Percentiles rank a stretch among this genome's conserved stretches.
Conservation (phyloP, 352 stramenopile species). For the Phytopythium ostracodes region DNA sequence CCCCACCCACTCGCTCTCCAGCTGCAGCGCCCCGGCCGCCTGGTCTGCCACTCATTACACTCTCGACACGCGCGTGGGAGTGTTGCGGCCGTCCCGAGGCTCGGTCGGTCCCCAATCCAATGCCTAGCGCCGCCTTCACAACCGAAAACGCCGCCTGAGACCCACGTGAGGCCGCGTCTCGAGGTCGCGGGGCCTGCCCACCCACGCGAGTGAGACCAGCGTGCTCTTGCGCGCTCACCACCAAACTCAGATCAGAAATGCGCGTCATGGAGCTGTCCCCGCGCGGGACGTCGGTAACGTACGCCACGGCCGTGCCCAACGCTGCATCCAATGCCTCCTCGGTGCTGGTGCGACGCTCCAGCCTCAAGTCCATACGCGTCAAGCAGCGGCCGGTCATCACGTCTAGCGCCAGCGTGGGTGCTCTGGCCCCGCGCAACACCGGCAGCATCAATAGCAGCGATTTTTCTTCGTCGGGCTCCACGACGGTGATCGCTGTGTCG, state of each 20-base stretch:
- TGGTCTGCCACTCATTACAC: constrained; percentile 7
- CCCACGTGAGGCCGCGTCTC: constrained; percentile 2
- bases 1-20: constrained; percentile 15
- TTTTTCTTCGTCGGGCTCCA: not conserved
- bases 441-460: constrained; percentile 9
- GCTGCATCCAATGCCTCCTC: constrained; percentile 12
- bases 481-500: constrained; percentile 10
- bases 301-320: constrained; percentile 17
- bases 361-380: constrained; percentile 25
- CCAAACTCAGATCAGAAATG: not conserved
- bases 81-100: not conserved
- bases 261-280: constrained; percentile 30
- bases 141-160: constrained; percentile 12
- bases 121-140: constrained; percentile 11
- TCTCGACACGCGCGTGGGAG: not conserved
- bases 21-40: constrained; percentile 12
- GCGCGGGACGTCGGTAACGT: constrained; percentile 32
- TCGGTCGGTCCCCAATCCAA: not conserved
- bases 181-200: not conserved
- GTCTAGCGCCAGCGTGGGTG: constrained; percentile 10
- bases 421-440: constrained; percentile 3
- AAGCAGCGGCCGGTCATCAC: constrained; percentile 12
- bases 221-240: too few species aligned
- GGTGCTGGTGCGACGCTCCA: constrained; percentile 28
- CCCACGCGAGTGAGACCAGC: too few species aligned